Evolutionary conservation across 2,329 filamentous ascomycete genomes (phyloP).

Genomic region (Truncatella angustata): DNA sequence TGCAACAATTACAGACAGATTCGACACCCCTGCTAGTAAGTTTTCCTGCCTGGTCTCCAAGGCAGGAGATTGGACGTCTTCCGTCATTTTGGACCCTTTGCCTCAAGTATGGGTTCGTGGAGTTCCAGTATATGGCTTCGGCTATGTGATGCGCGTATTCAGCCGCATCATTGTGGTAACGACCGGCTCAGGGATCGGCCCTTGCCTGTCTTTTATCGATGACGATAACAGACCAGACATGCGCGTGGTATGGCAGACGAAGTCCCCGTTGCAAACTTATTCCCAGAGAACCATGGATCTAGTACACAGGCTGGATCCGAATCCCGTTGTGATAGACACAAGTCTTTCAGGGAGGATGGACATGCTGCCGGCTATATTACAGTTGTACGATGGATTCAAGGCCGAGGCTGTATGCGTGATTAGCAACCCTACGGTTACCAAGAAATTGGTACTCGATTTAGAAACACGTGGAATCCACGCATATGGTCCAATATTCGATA

Average conservation of each 20-base stretch:
- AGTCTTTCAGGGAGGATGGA: slow-evolving; percentile 47
- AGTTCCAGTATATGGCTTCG: slow-evolving; percentile 65
- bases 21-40: slow-evolving; percentile 34
- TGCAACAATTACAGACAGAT: slow-evolving; percentile 64
- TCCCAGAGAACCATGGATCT: slow-evolving; percentile 33
- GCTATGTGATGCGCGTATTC: slow-evolving; percentile 67
- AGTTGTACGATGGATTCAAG: slow-evolving; percentile 54
- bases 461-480: slow-evolving; percentile 65
- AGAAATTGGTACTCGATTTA: slow-evolving; percentile 67
- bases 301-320: slow-evolving; percentile 45
- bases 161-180: slow-evolving; percentile 63
- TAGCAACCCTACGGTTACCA: slow-evolving; percentile 68
- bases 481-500: slow-evolving; percentile 74
- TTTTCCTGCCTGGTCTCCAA: slow-evolving; percentile 72
- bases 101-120: slow-evolving; percentile 66
- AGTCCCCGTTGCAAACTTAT: slow-evolving; percentile 61
- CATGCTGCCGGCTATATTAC: slow-evolving; percentile 46
- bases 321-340: slow-evolving; percentile 69
- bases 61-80: slow-evolving; percentile 72
- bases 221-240: slow-evolving; percentile 42
- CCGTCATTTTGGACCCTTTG: slow-evolving; percentile 61
- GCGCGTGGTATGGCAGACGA: slow-evolving; percentile 70
- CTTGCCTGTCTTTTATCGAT: slow-evolving; percentile 63
- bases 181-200: slow-evolving; percentile 73
- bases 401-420: slow-evolving; percentile 74